A percentile compares a stretch with the other conserved stretches of the same genome.
Evolutionary conservation across 2,329 filamentous ascomycete species (phyloP).

Genomic region (Epichloe glyceriae): DNA sequence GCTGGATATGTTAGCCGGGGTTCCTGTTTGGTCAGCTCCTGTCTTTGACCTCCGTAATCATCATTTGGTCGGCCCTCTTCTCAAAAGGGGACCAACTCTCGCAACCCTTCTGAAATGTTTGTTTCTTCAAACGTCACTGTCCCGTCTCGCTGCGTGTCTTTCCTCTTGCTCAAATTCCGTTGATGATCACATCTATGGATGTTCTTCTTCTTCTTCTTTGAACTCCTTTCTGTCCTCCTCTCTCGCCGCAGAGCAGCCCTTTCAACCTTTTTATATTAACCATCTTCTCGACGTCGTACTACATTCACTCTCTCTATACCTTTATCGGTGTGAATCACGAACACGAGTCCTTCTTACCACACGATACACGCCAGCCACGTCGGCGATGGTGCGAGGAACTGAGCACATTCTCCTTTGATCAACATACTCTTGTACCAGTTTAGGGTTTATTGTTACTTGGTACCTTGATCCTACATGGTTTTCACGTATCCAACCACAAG

Average conservation of each 20-base stretch:
- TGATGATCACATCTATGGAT: background rate
- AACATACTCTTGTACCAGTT: background rate
- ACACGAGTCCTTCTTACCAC: conserved; percentile 4
- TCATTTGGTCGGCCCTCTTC: conserved; percentile 2
- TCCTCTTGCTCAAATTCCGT: background rate
- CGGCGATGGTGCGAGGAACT: background rate
- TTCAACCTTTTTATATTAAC: background rate
- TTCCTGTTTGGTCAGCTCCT: conserved; percentile 1
- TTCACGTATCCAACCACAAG: background rate
- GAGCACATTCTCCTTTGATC: background rate
- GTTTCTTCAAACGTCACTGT: background rate
- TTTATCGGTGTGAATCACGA: conserved; percentile 3
- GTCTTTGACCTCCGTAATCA: background rate
- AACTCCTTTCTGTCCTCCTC: background rate
- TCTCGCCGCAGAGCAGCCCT: background rate
- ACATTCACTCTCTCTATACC: background rate
- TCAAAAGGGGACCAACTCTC: conserved; percentile 7
- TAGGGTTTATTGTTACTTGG: background rate
- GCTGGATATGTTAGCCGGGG: conserved; percentile 2
- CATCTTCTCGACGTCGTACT: conserved; percentile 4
- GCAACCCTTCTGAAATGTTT: conserved; percentile 4
- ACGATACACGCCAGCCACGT: conserved; percentile 4
- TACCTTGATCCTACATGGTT: background rate
- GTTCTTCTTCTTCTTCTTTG: background rate
- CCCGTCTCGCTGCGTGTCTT: background rate